These are phyloP conservation scores for Gremmenia infestans DNA, from an alignment of 2,329 filamentous ascomycete species.

Conservation along the genomic window DNA sequence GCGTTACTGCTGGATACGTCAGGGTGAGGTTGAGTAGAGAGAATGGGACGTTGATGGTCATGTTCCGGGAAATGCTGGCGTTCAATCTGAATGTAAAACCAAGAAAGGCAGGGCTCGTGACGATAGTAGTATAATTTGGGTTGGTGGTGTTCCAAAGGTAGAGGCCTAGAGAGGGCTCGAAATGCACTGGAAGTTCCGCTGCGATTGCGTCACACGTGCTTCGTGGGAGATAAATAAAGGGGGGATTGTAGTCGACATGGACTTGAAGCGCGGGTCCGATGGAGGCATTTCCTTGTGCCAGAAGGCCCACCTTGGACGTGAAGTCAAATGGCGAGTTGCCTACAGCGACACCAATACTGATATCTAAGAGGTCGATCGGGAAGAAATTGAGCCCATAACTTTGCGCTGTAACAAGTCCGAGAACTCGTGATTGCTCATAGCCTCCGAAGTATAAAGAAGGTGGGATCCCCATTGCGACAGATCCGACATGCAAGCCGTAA, in stretches of 20 bases:
- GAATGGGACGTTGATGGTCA: slow-evolving; percentile 24
- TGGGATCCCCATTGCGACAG: slow-evolving; percentile 3
- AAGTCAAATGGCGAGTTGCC: slow-evolving; percentile 13
- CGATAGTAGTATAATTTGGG: slow-evolving; percentile 23
- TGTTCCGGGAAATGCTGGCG: slow-evolving; percentile 15
- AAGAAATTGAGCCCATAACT: background rate
- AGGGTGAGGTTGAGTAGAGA: slow-evolving; percentile 8
- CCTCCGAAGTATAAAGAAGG: slow-evolving; percentile 17
- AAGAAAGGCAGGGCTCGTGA: slow-evolving; percentile 32
- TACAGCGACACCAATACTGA: slow-evolving; percentile 8
- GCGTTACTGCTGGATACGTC: background rate
- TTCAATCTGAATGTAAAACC: slow-evolving; percentile 27
- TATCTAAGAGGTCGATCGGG: slow-evolving; percentile 16
- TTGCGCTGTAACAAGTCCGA: slow-evolving; percentile 12
- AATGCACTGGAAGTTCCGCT: slow-evolving; percentile 25
- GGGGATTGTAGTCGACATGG: slow-evolving; percentile 14
- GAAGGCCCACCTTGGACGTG: background rate
- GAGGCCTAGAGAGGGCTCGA: slow-evolving; percentile 20
- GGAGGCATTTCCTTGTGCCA: slow-evolving; percentile 10
- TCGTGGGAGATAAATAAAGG: slow-evolving; percentile 32
- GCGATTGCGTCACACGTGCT: slow-evolving; percentile 28
- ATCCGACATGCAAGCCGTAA: slow-evolving; percentile 20
- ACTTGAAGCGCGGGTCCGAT: slow-evolving; percentile 7
- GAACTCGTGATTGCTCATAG: slow-evolving; percentile 14
- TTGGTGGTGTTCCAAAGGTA: slow-evolving; percentile 30